Base-by-base conservation (phyloP, 2,329 filamentous ascomycete genomes). In the Aspergillus floridensis region DNA sequence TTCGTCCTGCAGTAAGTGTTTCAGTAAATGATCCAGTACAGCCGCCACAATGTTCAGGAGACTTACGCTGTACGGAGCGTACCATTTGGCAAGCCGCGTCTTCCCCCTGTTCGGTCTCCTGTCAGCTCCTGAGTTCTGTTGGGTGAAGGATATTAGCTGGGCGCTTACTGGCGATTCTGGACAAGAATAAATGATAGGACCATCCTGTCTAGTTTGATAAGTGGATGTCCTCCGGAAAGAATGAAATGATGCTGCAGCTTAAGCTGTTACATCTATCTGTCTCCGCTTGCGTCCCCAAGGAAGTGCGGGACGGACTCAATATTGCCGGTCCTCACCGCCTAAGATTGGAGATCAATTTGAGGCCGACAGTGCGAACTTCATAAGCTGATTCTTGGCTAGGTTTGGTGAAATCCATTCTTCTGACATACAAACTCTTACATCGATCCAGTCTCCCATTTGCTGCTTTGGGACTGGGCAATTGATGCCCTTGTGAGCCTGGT, bases 11-110 rank as follows among this genome's bases (percentile, higher is more conserved):
- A 46, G 3, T 12, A 11, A 35, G 21, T 38, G 11, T 61, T 29
- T 29, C 52, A 64, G 55, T 7, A 12, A 11, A 14, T 19, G 14
- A n/a, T 7, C 14, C 14, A 44, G 38, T 3, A 10, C 38, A 44
- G 31, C n/a, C 7, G 26, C 11, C n/a, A 16, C 10, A 21, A 11
- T 4, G 46, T 54, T 14, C 49, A 38, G 29, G 46, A 12, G 24
- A 75, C 82, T 75, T 76, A 86, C 84, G 79, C 88, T 96, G 82
- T 97, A 99, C 63, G 95, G 93, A 67, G 90, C 91, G 82, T 99
- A 99, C 93, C 93, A 99, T 81, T 99, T 99, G 66, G 95, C 95
- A 65, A 99, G 85, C 70, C 95, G 90, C 69, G 95, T 99, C 82
- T 99, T 99, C 80, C 95, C 95, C 85, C 93, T 97, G 64, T 66